Evolutionary conservation across 2,329 filamentous ascomycete species (phyloP).

Genomic region (Emergomyces africanus): DNA sequence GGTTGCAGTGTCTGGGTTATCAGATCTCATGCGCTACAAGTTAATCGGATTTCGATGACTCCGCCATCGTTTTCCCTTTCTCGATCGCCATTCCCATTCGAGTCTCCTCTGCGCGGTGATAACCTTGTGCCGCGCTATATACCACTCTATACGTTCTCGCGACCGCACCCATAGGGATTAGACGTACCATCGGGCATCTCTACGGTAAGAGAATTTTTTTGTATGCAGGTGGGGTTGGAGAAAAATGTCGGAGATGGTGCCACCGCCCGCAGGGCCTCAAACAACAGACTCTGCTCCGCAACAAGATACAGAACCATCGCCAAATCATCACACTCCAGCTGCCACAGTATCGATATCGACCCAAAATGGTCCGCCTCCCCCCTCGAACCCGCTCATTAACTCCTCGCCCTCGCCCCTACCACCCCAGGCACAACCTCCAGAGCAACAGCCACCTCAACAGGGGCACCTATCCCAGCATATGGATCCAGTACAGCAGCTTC

Average conservation of each 20-base stretch:
- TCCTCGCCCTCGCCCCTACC: conserved; percentile 22
- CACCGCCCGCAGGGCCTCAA: conserved; percentile 3
- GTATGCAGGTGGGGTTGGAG: not conserved
- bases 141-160: not conserved
- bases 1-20: not conserved
- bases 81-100: not conserved
- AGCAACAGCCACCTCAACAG: conserved; percentile 20
- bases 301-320: conserved; percentile 1
- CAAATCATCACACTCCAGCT: not conserved
- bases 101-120: not conserved
- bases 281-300: conserved; percentile 9
- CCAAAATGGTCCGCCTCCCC: conserved; percentile 12
- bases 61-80: not conserved
- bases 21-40: not conserved
- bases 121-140: not conserved
- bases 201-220: not conserved
- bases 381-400: conserved; percentile 7
- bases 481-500: conserved; percentile 5
- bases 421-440: conserved; percentile 28
- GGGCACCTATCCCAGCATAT: conserved; percentile 4
- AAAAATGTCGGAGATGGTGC: conserved; percentile 1
- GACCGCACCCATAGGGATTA: not conserved
- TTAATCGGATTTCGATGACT: not conserved
- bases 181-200: not conserved
- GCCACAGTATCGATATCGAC: conserved; percentile 13